Conservation (phyloP, 2,329 filamentous ascomycete species). For the Sporothrix variecibatus region DNA sequence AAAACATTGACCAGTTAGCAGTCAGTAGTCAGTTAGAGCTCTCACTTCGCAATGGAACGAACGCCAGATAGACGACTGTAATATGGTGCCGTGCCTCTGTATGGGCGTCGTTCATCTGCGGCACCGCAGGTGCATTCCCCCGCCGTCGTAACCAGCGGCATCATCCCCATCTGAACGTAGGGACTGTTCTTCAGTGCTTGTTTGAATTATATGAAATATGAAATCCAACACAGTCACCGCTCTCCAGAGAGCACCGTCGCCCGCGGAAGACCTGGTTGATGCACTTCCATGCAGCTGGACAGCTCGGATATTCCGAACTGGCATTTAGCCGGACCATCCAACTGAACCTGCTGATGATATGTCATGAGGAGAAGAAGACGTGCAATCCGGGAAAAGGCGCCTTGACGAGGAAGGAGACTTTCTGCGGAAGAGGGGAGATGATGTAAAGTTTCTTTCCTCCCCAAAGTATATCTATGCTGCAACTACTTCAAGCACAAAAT, state of each 20-base stretch:
- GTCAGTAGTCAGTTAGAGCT: not conserved
- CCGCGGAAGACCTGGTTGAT: not conserved
- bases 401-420: not conserved
- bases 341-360: not conserved
- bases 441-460: not conserved
- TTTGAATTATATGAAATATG: not conserved
- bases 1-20: not conserved
- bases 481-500: not conserved
- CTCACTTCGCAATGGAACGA: not conserved
- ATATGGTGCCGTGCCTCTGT: slow-evolving; percentile 1
- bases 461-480: no score
- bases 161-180: no score
- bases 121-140: not conserved
- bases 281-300: not conserved
- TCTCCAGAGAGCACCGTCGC: no score
- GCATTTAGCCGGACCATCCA: not conserved
- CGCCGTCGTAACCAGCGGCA: not conserved
- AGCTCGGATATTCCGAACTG: not conserved
- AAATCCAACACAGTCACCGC: not conserved
- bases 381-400: not conserved
- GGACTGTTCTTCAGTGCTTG: not conserved
- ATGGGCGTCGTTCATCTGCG: not conserved
- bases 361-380: not conserved
- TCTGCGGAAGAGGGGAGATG: not conserved
- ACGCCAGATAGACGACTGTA: not conserved